Conservation (phyloP, 257 asterid species). For the Misopates orontium region DNA sequence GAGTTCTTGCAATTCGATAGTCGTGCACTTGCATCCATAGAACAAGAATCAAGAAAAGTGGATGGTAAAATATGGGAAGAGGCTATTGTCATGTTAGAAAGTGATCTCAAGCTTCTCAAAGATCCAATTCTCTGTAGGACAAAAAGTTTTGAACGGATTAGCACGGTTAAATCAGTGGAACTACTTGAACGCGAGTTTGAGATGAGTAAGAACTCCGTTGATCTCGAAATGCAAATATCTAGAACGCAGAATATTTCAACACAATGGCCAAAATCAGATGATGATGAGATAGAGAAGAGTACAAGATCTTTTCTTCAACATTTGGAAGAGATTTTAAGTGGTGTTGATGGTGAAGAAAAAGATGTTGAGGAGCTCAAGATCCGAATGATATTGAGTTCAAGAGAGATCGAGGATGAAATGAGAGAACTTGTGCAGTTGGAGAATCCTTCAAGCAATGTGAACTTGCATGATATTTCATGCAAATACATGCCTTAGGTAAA, state of each 20-base stretch:
- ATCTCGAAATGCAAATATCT: constrained; percentile 60
- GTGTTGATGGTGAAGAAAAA: constrained; percentile 17
- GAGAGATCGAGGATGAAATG: too few relatives aligned
- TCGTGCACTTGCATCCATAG: constrained; percentile 45
- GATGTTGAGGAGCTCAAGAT: constrained; percentile 40
- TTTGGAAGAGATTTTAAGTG: constrained; percentile 39
- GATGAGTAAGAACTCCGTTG: constrained; percentile 42
- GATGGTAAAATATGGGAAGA: constrained; percentile 39
- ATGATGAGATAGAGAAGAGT: constrained; percentile 38
- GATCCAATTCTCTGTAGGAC: constrained; percentile 45
- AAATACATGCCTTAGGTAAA: too few relatives aligned
- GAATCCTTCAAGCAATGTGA: too few relatives aligned
- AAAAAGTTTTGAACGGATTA: constrained; percentile 54
- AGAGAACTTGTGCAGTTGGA: too few relatives aligned
- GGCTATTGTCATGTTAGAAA: constrained; percentile 37
- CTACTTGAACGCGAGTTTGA: constrained; percentile 52
- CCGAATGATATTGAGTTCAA: constrained; percentile 29
- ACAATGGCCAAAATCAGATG: constrained; percentile 27
- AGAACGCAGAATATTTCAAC: constrained; percentile 43
- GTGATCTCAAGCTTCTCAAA: constrained; percentile 45
- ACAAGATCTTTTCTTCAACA: constrained; percentile 38
- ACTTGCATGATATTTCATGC: too few relatives aligned
- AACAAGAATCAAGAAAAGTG: constrained; percentile 46
- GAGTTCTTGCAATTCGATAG: constrained; percentile 53
- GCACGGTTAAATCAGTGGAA: constrained; percentile 45